Base-by-base conservation (phyloP, 2,329 filamentous ascomycete genomes). In the Aspergillus fumigatus region DNA sequence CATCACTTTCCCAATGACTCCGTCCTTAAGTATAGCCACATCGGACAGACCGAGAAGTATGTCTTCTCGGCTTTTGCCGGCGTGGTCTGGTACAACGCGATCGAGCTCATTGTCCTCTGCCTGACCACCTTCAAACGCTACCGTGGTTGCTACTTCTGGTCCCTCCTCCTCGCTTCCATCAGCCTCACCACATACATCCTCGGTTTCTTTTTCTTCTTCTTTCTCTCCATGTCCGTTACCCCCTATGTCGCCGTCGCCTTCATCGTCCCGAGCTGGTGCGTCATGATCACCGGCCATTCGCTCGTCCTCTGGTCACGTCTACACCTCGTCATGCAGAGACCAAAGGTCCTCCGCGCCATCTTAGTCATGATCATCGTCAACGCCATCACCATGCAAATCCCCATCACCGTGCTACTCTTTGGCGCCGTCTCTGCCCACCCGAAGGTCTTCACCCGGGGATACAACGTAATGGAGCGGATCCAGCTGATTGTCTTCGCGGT, bases 401-500 rank as follows among this genome's bases (percentile, higher is more conserved):
- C 77, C 1, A 76, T 68, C 0, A 73, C 69, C 0, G 69, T 77
- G 5, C 56, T 78, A 14, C 67, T 74, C 1, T 76, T 70, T 56
- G 75, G 74, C 11, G 67, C 67, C 19, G 71, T 74, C 27, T 60
- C 21, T 4, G 50, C 14, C 0, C 50, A 58, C 2, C 5, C 23
- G 10, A 35, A 50, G 7, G 50, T 23, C 5, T 76, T 70, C 60
- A 51, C 65, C 4, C 53, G 45, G 0, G 73, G 67, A 1, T 78
- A 76, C 59, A 66, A 71, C 19, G 58, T 75, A n/a, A 73, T 79
- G 68, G 81, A 84, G 59, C 78, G 78, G 55, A 70, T 83, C 4
- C 80, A 84, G 60, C 75, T 83, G 51, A 77, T 77, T 1, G 70
- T 79, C 3, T 83, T 83, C 63, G 81, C 78, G 55, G 48, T 82